Base-by-base conservation (phyloP, 495 filamentous ascomycete genomes). In the Penicilliopsis zonata region DNA sequence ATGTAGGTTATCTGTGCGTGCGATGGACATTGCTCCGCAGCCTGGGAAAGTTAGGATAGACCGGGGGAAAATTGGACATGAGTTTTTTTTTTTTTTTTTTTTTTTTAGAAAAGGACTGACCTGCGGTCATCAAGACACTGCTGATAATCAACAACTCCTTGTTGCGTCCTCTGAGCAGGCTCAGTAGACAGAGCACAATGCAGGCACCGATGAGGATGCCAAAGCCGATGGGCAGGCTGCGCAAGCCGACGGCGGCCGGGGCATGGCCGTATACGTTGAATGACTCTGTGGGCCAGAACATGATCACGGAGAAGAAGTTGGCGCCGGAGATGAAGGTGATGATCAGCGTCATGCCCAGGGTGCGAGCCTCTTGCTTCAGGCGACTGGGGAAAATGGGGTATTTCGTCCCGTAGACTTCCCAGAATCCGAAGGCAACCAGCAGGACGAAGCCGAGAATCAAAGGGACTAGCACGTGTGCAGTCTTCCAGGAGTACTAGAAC, bases 211-310 rank as follows among this genome's bases (percentile, higher is more conserved):
- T 48, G 13, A 81, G 53, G 35, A 79, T 76, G 14, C 67, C 67
- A 32, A 81, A 74, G 2, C 73, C 77, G 34, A 80, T 65, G 3
- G 78, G 76, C 12, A 82, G 30, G 37, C 76, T 76, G 36, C 78
- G 70, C 35, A 83, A 42, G 19, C 78, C 78, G 29, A 82, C 69
- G n/a, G 56, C 68, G 13, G 77, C 49, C 4, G 78, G 76, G 36
- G 80, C 70, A 36, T 82, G 74, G 9, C 77, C 78, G 38, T 80
- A 82, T 6, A 82, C 74, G 43, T 82, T 82, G 60, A 75, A 81
- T 1, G 76, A 72, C 52, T 83, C 70, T 0, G 74, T 78, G 0
- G 79, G 79, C 79, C 78, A 83, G 42, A 83, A 76, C 51, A 82
- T 68, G 16, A 83, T 47, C 3, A 82, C 70, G 9, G 75, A 76